These are phyloP conservation scores for Mycoemilia scoparia DNA, from an alignment of 192 early-diverging fungal species.

Conservation along the genomic window DNA sequence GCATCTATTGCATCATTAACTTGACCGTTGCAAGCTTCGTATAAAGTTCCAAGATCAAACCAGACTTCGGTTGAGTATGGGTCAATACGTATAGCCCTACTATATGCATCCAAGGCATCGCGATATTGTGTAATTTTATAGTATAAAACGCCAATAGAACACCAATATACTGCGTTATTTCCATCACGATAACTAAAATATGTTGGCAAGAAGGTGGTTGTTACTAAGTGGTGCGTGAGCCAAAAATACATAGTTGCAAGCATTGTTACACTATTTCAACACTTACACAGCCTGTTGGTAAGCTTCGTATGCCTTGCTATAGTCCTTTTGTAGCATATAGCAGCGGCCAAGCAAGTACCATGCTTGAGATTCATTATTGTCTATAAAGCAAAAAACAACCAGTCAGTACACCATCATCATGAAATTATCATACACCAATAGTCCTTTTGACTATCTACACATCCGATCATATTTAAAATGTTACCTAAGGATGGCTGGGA, in stretches of 20 bases:
- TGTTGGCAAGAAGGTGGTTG: conserved; percentile 8
- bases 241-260: too few species aligned
- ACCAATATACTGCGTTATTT: conserved; percentile 93
- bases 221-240: too few species aligned
- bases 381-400: conserved; percentile 15
- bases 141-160: conserved; percentile 95
- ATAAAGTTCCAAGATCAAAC: conserved; percentile 91
- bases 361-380: conserved; percentile 77
- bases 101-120: conserved; percentile 95
- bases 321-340: conserved; percentile 89
- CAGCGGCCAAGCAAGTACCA: conserved; percentile 92
- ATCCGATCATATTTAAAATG: neutral
- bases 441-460: neutral
- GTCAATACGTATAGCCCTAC: conserved; percentile 80
- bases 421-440: too few species aligned
- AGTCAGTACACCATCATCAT: too few species aligned
- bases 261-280: too few species aligned
- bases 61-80: conserved; percentile 93
- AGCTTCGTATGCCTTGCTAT: conserved; percentile 87
- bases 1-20: conserved; percentile 92
- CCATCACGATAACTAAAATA: conserved; percentile 83
- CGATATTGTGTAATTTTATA: conserved; percentile 88
- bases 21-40: conserved; percentile 97
- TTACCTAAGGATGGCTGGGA: neutral
- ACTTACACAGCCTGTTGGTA: conserved; percentile 97